These are phyloP conservation scores for Picea abies DNA, from an alignment of 83 land plant genomes.

Conservation along the genomic window DNA sequence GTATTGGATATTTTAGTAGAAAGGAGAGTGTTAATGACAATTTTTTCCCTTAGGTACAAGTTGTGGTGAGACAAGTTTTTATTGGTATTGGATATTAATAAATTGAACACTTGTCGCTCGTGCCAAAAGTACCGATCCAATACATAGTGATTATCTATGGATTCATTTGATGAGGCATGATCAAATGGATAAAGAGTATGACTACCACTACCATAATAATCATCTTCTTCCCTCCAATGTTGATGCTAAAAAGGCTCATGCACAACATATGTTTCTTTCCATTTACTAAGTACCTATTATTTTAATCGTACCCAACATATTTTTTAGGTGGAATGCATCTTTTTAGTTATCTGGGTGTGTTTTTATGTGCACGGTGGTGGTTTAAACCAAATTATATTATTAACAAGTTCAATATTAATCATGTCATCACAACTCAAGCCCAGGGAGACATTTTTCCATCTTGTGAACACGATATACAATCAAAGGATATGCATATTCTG, in stretches of 20 bases:
- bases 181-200: constrained; percentile 25
- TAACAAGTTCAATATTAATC: constrained; percentile 27
- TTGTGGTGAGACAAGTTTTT: too few relatives aligned
- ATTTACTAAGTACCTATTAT: not conserved
- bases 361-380: constrained; percentile 27
- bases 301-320: not conserved
- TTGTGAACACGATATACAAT: constrained; percentile 9
- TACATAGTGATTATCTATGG: constrained; percentile 20
- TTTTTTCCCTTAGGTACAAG: too few relatives aligned
- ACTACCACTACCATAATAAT: constrained; percentile 25
- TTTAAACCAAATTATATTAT: constrained; percentile 21
- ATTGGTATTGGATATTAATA: too few relatives aligned
- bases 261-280: constrained; percentile 26
- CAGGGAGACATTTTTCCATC: constrained; percentile 18
- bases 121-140: too few relatives aligned
- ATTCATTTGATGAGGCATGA: constrained; percentile 24
- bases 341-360: too few relatives aligned
- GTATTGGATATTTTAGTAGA: too few relatives aligned
- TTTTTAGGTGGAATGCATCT: not conserved
- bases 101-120: too few relatives aligned
- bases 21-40: too few relatives aligned
- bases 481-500: constrained; percentile 29
- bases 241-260: constrained; percentile 19
- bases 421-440: constrained; percentile 31
- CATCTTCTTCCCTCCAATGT: constrained; percentile 25